phyloP scores from a whole-genome alignment of 805 yeast species.

The Sugiyamaella lignohabitans region DNA sequence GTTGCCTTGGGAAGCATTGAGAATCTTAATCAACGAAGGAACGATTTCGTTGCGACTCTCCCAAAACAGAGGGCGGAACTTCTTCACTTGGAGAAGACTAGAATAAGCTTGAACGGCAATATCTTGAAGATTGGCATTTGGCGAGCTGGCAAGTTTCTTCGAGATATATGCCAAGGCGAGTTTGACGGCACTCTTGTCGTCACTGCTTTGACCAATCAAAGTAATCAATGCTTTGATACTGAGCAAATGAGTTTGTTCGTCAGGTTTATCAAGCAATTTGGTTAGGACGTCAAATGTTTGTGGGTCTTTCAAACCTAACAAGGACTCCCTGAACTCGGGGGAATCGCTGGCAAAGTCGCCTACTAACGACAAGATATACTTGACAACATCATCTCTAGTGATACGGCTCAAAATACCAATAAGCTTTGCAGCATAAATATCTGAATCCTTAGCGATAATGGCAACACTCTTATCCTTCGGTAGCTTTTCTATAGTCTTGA shows the following conservation, averaged over 20 bases:
- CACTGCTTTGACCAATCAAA: conserved; percentile 37
- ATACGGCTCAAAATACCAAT: conserved; percentile 48
- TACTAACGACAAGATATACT: conserved; percentile 55
- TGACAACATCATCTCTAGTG: conserved; percentile 57
- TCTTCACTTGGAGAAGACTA: conserved; percentile 48
- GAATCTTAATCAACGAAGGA: conserved; percentile 44
- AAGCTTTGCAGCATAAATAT: conserved; percentile 49
- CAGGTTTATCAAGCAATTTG: conserved; percentile 47
- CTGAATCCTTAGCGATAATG: conserved; percentile 34
- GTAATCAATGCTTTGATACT: conserved; percentile 49
- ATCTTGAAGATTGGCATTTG: conserved; percentile 48
- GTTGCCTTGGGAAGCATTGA: conserved; percentile 36
- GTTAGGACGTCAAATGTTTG: conserved; percentile 42
- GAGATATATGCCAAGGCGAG: conserved; percentile 24
- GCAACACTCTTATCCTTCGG: conserved; percentile 28
- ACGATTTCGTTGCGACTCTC: conserved; percentile 36
- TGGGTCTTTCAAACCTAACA: conserved; percentile 34
- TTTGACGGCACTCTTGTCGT: neutral
- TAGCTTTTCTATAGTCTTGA: conserved; percentile 49
- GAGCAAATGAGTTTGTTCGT: conserved; percentile 51
- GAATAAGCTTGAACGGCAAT: conserved; percentile 60
- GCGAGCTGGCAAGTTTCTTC: conserved; percentile 30
- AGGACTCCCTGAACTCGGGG: conserved; percentile 30
- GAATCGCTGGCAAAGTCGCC: conserved; percentile 43
- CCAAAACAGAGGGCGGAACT: conserved; percentile 51